Base-by-base conservation (phyloP, 164 flowering plant species). In the Nymphaea thermarum region DNA sequence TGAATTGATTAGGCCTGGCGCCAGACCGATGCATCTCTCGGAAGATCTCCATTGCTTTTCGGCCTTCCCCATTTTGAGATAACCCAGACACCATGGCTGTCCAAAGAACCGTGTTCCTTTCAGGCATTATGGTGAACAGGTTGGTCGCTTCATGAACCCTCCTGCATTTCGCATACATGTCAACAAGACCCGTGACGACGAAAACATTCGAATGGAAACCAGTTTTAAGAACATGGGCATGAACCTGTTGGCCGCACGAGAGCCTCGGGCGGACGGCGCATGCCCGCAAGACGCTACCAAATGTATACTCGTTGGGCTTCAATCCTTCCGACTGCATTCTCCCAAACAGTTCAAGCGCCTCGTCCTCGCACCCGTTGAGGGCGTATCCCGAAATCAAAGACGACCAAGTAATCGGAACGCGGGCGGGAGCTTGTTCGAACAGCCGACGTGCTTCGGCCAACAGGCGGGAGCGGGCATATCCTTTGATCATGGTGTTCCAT, bases 51-150 rank as follows among this genome's bases (percentile, higher is more conserved):
- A 87, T 88, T 25, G 90, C 89, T 66, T 67, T 74, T 16, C 57
- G 8, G 42, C 82, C 82, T 67, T 82, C 71, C 1, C 88, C 94
- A 71, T 83, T 88, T 62, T 79, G 84, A 16, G 93, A 77, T 70
- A 88, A 88, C 44, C 96, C 98, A 6, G 86, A 81, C 44, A 90
- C 70, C 88, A 90, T 85, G 2, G 93, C 85, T 63, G 91, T 90
- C 98, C 98, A 93, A 42, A 82, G 68, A 51, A 84, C 93, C 73
- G 81, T 79, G 76, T 81, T 87, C 42, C 64, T 76, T 51, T 78
- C 75, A 15, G 83, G 74, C 71, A 78, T 71, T 61, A 36, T 71
- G 15, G 60, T 64, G 65, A 90, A 93, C 11, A 90, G 75, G 75
- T 66, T 71, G 42, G 82, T 86, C 25, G 98, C 96, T 67, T 84